phyloP scores from a whole-genome alignment of 768 basidiomycete genomes.

The Pleurotus pulmonarius region DNA sequence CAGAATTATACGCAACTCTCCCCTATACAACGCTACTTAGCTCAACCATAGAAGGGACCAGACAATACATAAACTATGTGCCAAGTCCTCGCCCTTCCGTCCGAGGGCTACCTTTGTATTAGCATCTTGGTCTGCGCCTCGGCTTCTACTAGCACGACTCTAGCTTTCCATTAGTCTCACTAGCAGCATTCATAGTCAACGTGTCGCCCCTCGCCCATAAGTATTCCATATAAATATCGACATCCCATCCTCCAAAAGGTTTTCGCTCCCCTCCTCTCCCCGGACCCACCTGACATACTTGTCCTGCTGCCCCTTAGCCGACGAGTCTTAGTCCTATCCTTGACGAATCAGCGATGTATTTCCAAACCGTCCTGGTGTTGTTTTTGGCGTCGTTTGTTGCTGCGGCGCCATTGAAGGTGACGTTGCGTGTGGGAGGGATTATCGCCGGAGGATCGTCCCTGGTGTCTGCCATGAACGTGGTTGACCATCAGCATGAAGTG shows the following conservation, averaged over 20 bases:
- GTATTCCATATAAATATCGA: background rate
- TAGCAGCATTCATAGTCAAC: background rate
- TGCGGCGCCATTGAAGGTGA: slow-evolving; percentile 4
- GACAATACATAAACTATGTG: background rate
- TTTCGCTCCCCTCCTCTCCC: slow-evolving; percentile 1
- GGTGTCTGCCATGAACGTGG: background rate
- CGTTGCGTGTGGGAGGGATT: background rate
- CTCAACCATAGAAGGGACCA: background rate
- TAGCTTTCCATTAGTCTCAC: slow-evolving; percentile 1
- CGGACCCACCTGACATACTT: background rate
- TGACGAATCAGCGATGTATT: background rate
- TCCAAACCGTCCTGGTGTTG: background rate
- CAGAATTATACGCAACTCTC: background rate
- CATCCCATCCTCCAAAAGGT: background rate
- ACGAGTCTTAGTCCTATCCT: background rate
- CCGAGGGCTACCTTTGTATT: background rate
- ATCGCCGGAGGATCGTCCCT: background rate
- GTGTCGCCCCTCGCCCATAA: background rate
- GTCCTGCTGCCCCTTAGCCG: background rate
- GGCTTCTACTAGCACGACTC: slow-evolving; percentile 6
- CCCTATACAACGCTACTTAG: background rate
- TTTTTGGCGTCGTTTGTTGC: slow-evolving; percentile 6
- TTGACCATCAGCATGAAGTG: background rate
- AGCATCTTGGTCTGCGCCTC: background rate
- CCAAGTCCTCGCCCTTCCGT: background rate